Base-by-base conservation (phyloP, 441 rosid species). In the Erodium texanum region DNA sequence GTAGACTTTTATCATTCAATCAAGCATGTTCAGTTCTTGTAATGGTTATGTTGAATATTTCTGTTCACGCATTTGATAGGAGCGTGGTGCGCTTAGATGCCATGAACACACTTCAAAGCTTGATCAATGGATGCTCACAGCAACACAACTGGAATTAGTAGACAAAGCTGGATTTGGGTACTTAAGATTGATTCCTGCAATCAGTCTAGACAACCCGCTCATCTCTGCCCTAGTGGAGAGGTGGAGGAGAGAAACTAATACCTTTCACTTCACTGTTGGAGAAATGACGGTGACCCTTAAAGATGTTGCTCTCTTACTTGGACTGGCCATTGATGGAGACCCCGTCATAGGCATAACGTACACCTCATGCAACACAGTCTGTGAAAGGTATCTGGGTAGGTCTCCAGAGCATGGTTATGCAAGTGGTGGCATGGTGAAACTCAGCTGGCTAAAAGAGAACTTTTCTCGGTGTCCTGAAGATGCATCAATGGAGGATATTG, bases 191-290 rank as follows among this genome's bases (percentile, higher is more conserved):
- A 94, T 94, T 75, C 99, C 99, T 19, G 97, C 99, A 5, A 89
- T 94, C 58, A 89, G 97, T 80, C 80, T 94, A 64, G 97, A 94
- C 69, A 94, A 94, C 65, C 99, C 97, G 19, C 90, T 93, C 15
- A 94, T 94, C 56, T 91, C 97, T 29, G 96, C 97, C 0, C 73
- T 94, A 68, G 97, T 94, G 23, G 99, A 94, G 85, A 83, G 97
- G 58, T 94, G 99, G 99, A 87, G 97, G 74, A 88, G 88, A 80
- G 99, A 94, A 78, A 94, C 97, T 27, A 94, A 94, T 74, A 94
- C 99, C 0, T 91, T 94, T 73, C 99, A 94, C 78, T 85, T 91
- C 76, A 84, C 78, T 6, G 73, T 84, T 65, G 99, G 99, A 70
- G 99, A 94, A 76, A 88, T 94, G 99, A 91, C 99, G 0, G 90